A percentile compares a stretch with the other conserved stretches of the same genome.
Conservation (phyloP, 2,329 filamentous ascomycete species). For the Sclerotinia minor region DNA sequence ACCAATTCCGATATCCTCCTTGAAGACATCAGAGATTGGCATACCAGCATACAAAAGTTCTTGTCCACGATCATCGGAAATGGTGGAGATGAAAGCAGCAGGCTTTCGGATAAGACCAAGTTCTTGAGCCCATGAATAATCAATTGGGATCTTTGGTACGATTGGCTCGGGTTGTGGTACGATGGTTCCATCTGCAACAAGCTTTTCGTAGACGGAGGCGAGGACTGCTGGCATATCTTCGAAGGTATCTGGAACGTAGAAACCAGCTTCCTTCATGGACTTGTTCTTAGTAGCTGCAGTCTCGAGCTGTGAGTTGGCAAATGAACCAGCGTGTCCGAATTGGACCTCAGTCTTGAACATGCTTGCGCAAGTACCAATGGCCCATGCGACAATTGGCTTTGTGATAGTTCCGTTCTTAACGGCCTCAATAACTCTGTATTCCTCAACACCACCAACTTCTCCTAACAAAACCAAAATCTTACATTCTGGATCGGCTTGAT, state of each 20-base stretch:
- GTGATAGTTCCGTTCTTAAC: slow-evolving; percentile 93
- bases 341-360: slow-evolving; percentile 99
- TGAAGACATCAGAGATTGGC: slow-evolving; percentile 99
- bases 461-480: slow-evolving; percentile 95
- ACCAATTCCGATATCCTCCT: slow-evolving; percentile 96
- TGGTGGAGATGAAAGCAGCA: slow-evolving; percentile 99
- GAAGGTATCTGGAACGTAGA: slow-evolving; percentile 93
- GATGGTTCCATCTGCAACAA: slow-evolving; percentile 82
- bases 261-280: slow-evolving; percentile 91
- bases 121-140: slow-evolving; percentile 99
- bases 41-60: slow-evolving; percentile 98
- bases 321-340: slow-evolving; percentile 97
- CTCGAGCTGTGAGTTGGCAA: slow-evolving; percentile 99
- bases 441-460: slow-evolving; percentile 98
- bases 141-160: slow-evolving; percentile 98
- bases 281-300: slow-evolving; percentile 96
- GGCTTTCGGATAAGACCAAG: slow-evolving; percentile 99
- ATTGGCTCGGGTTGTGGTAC: slow-evolving; percentile 83
- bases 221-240: slow-evolving; percentile 86
- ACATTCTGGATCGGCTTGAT: slow-evolving; percentile 94
- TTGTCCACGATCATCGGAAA: slow-evolving; percentile 99
- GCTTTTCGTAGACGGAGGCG: slow-evolving; percentile 80
- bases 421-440: slow-evolving; percentile 99
- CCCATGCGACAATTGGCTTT: slow-evolving; percentile 99
- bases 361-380: slow-evolving; percentile 97